Evolutionary conservation across 495 filamentous ascomycete genomes (phyloP).

Genomic region (Monascus purpureus): DNA sequence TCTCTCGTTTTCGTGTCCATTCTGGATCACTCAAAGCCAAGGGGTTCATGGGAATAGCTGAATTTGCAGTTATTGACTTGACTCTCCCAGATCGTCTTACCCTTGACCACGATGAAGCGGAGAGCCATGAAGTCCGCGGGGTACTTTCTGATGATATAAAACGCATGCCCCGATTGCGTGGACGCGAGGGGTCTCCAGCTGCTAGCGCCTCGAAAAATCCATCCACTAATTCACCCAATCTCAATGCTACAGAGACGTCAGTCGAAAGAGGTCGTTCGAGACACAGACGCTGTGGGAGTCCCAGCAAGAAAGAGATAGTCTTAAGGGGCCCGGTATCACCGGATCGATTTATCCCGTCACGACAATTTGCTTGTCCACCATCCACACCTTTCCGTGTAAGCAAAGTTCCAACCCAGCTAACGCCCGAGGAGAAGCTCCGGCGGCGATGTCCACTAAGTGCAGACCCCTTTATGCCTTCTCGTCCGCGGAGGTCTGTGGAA

Average conservation of each 20-base stretch:
- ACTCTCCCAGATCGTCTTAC: constrained; percentile 7
- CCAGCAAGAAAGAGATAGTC: constrained; percentile 1
- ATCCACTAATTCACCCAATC: too few relatives aligned
- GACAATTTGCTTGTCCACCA: constrained; percentile 26
- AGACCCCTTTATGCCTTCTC: constrained; percentile 49
- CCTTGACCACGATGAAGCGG: constrained; percentile 2
- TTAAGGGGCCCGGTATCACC: constrained; percentile 18
- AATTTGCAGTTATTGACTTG: constrained; percentile 11
- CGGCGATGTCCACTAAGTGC: constrained; percentile 40
- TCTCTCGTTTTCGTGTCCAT: constrained; percentile 5
- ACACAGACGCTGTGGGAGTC: constrained; percentile 3
- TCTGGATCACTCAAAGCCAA: constrained; percentile 6
- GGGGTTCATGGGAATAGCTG: constrained; percentile 4
- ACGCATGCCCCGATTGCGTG: not conserved
- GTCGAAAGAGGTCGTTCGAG: too few relatives aligned
- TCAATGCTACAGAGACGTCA: too few relatives aligned
- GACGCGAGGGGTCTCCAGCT: not conserved
- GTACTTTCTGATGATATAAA: too few relatives aligned
- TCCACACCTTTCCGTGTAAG: constrained; percentile 48
- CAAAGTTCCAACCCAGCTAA: constrained; percentile 47
- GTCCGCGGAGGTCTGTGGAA: constrained; percentile 5
- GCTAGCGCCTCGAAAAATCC: too few relatives aligned
- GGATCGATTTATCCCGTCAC: constrained; percentile 59
- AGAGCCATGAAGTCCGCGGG: too few relatives aligned
- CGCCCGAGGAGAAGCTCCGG: constrained; percentile 44